Conservation (phyloP, 2,329 filamentous ascomycete species). For the Scedosporium apiospermum region DNA sequence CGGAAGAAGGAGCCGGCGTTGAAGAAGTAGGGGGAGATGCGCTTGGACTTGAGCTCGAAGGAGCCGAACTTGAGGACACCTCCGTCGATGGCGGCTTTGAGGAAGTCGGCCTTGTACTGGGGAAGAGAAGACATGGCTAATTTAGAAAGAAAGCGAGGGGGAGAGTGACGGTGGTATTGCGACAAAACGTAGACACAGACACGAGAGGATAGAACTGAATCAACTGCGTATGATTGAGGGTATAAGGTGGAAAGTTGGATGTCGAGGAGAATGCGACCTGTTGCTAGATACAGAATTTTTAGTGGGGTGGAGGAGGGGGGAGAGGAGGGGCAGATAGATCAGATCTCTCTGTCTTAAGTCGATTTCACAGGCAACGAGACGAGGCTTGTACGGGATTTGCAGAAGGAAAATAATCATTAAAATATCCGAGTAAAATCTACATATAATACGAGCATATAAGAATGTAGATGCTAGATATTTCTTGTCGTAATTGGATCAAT, state of each 20-base stretch:
- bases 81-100: slow-evolving; percentile 57
- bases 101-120: slow-evolving; percentile 63
- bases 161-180: background rate
- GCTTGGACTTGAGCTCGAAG: slow-evolving; percentile 87
- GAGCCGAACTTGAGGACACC: slow-evolving; percentile 71
- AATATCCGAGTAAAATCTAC: too few species aligned
- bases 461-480: too few species aligned
- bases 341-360: background rate
- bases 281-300: background rate
- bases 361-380: too few species aligned
- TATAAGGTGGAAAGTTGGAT: background rate
- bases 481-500: too few species aligned
- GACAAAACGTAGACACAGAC: background rate
- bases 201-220: background rate
- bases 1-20: slow-evolving; percentile 88
- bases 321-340: background rate
- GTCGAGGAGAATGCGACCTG: background rate
- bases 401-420: too few species aligned
- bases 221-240: background rate
- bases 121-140: slow-evolving; percentile 34
- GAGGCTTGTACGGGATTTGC: too few species aligned
- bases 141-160: background rate
- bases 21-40: slow-evolving; percentile 93
- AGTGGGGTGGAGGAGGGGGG: background rate
- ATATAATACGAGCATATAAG: too few species aligned